phyloP scores from a whole-genome alignment of 805 yeast genomes.

The Cyberlindnera veronae region DNA sequence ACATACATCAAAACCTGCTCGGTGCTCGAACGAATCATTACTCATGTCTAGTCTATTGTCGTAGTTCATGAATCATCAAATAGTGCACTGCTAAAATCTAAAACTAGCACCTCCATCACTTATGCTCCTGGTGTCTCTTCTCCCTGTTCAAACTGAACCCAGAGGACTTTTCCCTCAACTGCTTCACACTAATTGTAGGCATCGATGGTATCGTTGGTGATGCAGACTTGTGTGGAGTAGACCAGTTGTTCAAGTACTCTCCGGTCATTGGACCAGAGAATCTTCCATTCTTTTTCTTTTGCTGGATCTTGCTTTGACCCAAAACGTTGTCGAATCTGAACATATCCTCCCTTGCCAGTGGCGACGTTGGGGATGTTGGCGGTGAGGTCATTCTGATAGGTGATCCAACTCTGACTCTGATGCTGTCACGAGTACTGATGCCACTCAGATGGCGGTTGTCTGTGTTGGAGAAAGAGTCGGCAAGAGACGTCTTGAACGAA shows the following conservation, averaged over 20 bases:
- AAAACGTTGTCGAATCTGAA: conserved; percentile 43
- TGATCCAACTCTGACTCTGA: conserved; percentile 11
- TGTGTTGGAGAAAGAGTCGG: conserved; percentile 53
- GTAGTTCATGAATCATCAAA: too few species aligned
- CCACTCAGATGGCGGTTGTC: conserved; percentile 25
- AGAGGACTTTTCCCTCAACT: conserved; percentile 24
- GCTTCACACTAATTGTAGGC: conserved; percentile 7
- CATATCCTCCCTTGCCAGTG: conserved; percentile 36
- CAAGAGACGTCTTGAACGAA: conserved; percentile 72
- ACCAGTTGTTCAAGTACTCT: conserved; percentile 21
- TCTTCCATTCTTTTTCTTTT: conserved; percentile 18
- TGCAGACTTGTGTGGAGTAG: conserved; percentile 9
- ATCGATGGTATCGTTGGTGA: conserved; percentile 10
- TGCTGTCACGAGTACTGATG: conserved; percentile 18
- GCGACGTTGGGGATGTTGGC: conserved; percentile 27
- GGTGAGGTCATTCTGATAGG: conserved; percentile 12
- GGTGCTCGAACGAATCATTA: too few species aligned
- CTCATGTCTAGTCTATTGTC: too few species aligned
- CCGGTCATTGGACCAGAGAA: conserved; percentile 19
- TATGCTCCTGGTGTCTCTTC: conserved; percentile 9
- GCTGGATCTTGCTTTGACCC: conserved; percentile 8
- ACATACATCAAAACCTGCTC: too few species aligned
- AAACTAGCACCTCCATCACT: too few species aligned
- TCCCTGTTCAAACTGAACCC: conserved; percentile 25
- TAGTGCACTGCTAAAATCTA: too few species aligned